Base-by-base conservation (phyloP, 352 stramenopile genomes). In the Pythium plurisporium region DNA sequence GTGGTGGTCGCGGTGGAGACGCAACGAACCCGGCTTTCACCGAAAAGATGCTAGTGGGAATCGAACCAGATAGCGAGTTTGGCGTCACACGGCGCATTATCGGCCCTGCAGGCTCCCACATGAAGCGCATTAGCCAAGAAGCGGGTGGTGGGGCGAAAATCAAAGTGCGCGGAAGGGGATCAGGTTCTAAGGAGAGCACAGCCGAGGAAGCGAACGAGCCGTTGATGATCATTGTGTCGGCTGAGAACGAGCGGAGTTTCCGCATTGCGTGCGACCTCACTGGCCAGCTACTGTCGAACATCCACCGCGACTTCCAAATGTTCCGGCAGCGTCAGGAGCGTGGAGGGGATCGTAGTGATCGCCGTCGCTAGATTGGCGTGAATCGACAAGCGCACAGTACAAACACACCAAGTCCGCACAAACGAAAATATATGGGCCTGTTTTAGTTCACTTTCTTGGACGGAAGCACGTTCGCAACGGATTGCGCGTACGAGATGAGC, bases 401-500 rank as follows among this genome's bases (percentile, higher is more conserved):
- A n/a, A 49, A 23, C 10, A 11, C 22, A 23, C 38, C 38, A 45
- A 34, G 14, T 36, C 3, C 26, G 4, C 29, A 31, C 27, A 48
- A 29, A 14, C 40, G 23, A 20, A 47, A 48, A 55, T 7, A 46
- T 20, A 45, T 23, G 20, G 9, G n/a, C 10, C 9, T 33, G 3
- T 40, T n/a, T 75, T 65, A 91, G 42, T 76, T 67, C 11, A 96
- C 86, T 62, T 87, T 89, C 65, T 96, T 94, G n/a, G 84, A 94
- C 27, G 86, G 86, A 33, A 89, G 51, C 19, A 88, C 85, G 49
- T 77, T 89, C 5, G 85, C 83, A 56, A 94, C 72, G 10, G 82
- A 94, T 78, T 99, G 96, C 14, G 86, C 82, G 69, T 98, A 99
- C 55, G 89, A 99, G 64, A 99, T 97, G 31, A 99, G 81, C 9